phyloP scores from a whole-genome alignment of 257 asterid genomes.

The Penstemon davidsonii region DNA sequence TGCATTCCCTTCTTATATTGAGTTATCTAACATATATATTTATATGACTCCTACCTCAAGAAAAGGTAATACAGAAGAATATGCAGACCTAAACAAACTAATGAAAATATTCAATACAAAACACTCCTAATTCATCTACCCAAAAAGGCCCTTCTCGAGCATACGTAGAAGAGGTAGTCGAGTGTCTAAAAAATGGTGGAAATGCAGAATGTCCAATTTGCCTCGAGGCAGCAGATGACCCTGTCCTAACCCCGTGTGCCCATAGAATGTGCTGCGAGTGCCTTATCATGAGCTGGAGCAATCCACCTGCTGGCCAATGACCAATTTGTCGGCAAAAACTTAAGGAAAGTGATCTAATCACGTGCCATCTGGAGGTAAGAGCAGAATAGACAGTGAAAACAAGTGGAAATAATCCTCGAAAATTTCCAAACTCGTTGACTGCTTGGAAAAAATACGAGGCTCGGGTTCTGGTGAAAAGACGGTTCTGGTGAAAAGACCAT shows the following conservation, averaged over 20 bases:
- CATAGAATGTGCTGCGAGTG: constrained; percentile 84
- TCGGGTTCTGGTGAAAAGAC: constrained; percentile 61
- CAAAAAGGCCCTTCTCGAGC: constrained; percentile 45
- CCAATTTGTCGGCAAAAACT: constrained; percentile 68
- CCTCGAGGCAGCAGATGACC: constrained; percentile 79
- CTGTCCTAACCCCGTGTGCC: constrained; percentile 75
- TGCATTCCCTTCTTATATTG: too few relatives aligned
- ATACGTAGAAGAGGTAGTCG: constrained; percentile 72
- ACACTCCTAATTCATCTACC: constrained; percentile 32
- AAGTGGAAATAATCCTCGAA: too few relatives aligned
- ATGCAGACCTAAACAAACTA: constrained; percentile 66
- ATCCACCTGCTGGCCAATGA: constrained; percentile 53
- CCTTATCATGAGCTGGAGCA: constrained; percentile 65
- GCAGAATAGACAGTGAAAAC: too few relatives aligned
- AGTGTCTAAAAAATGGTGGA: constrained; percentile 55
- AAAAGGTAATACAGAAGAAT: constrained; percentile 58
- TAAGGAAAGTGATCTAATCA: constrained; percentile 55
- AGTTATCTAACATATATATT: too few relatives aligned
- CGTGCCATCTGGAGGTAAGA: constrained; percentile 50
- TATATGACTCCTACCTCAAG: constrained; percentile 32
- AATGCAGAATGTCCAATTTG: constrained; percentile 74
- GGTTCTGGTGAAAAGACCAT: constrained; percentile 67
- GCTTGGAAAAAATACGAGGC: not conserved
- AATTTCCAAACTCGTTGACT: too few relatives aligned
- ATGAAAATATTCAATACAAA: constrained; percentile 54